A percentile compares a stretch with the other conserved stretches of the same genome.
These are phyloP conservation scores for Hypsizygus marmoreus DNA, from an alignment of 768 basidiomycete species.

Conservation along the genomic window DNA sequence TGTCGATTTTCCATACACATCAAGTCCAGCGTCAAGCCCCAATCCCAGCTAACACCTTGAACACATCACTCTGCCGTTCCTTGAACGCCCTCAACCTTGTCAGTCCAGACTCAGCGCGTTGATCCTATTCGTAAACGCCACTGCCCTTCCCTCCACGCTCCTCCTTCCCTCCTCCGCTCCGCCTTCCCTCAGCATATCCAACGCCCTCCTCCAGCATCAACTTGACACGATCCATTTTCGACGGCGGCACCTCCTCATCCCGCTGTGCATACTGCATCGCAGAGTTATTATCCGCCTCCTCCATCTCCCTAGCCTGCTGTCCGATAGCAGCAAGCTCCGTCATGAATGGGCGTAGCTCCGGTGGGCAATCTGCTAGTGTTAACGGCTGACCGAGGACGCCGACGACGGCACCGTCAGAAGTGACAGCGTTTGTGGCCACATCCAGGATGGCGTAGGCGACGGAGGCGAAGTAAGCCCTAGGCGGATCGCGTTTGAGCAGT, in stretches of 20 bases:
- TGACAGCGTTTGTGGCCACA: constrained; percentile 55
- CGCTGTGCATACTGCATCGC: constrained; percentile 47
- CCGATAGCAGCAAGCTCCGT: constrained; percentile 60
- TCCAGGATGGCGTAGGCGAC: constrained; percentile 74
- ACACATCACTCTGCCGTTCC: constrained; percentile 70
- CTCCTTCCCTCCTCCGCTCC: constrained; percentile 36
- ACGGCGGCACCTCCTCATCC: constrained; percentile 34
- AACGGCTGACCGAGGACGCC: constrained; percentile 62
- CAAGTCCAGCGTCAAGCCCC: too few relatives aligned
- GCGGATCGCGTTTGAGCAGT: constrained; percentile 61
- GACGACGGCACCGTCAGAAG: constrained; percentile 50
- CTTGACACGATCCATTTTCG: constrained; percentile 61
- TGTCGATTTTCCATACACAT: too few relatives aligned
- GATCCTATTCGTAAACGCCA: constrained; percentile 75
- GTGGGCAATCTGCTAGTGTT: constrained; percentile 62
- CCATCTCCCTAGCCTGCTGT: constrained; percentile 45
- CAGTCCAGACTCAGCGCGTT: constrained; percentile 75
- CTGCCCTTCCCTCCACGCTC: constrained; percentile 65
- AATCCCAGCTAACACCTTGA: constrained; percentile 62
- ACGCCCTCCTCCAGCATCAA: constrained; percentile 61
- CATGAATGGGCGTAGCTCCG: constrained; percentile 70
- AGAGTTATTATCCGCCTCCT: constrained; percentile 51
- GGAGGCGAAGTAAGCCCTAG: constrained; percentile 78
- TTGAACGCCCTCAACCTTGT: constrained; percentile 71
- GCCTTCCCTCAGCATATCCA: constrained; percentile 37